phyloP scores from a whole-genome alignment of 768 basidiomycete species.

The Mycena olivaceomarginata region DNA sequence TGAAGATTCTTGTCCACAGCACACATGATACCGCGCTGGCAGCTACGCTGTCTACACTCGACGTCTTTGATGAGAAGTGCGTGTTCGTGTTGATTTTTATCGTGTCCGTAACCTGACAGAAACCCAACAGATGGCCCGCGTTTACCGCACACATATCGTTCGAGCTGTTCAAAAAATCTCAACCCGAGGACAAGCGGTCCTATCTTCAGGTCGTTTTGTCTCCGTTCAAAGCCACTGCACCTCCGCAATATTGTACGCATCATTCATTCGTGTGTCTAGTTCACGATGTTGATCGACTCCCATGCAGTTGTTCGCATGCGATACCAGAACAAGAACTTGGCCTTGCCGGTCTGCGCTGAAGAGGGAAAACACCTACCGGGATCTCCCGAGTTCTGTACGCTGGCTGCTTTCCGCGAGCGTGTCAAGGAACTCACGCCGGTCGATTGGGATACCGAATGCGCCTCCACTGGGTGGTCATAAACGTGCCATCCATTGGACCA shows the following conservation, averaged over 20 bases:
- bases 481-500: not conserved
- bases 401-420: conserved; percentile 76
- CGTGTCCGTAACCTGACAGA: not conserved
- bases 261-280: not conserved
- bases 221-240: conserved; percentile 54
- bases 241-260: conserved; percentile 66
- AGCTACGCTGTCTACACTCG: conserved; percentile 77
- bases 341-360: conserved; percentile 78
- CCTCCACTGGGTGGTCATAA: conserved; percentile 51
- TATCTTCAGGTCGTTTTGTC: conserved; percentile 64
- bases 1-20: conserved; percentile 81
- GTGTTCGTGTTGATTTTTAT: conserved; percentile 39
- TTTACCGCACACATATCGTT: conserved; percentile 86
- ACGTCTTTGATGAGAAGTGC: conserved; percentile 83
- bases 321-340: conserved; percentile 81
- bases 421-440: conserved; percentile 79
- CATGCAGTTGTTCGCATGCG: conserved; percentile 82
- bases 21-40: conserved; percentile 87
- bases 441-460: conserved; percentile 82
- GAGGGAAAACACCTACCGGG: conserved; percentile 82
- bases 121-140: conserved; percentile 77
- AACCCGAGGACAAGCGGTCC: conserved; percentile 39
- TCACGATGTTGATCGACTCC: not conserved
- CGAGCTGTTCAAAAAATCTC: conserved; percentile 76
- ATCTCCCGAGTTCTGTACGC: conserved; percentile 83